A percentile compares a stretch with the other conserved stretches of the same genome.
These are phyloP conservation scores for Cyclostephanos invisitatus DNA, from an alignment of 108 stramenopile genomes.

Conservation along the genomic window DNA sequence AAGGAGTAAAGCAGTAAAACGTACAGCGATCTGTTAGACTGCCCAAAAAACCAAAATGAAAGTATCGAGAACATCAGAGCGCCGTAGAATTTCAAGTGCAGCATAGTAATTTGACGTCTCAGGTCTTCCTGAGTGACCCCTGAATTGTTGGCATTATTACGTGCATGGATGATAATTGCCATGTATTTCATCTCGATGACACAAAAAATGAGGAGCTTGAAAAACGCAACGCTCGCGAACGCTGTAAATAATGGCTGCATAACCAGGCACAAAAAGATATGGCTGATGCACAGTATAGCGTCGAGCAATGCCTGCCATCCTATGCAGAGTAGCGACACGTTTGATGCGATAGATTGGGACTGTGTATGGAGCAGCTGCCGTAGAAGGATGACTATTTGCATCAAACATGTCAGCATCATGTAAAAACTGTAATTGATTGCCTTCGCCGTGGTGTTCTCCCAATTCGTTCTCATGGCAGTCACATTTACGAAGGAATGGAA, in stretches of 20 bases:
- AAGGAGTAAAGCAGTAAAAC: slow-evolving; percentile 87
- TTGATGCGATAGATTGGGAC: slow-evolving; percentile 73
- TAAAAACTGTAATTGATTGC: slow-evolving; percentile 91
- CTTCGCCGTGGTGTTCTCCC: slow-evolving; percentile 80
- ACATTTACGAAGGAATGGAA: slow-evolving; percentile 72
- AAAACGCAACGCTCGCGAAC: slow-evolving; percentile 91
- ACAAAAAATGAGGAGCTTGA: slow-evolving; percentile 93
- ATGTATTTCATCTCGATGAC: slow-evolving; percentile 97
- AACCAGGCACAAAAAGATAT: slow-evolving; percentile 85
- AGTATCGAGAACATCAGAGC: slow-evolving; percentile 76
- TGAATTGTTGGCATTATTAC: slow-evolving; percentile 65
- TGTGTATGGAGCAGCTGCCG: slow-evolving; percentile 87
- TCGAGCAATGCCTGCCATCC: slow-evolving; percentile 94
- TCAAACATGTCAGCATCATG: slow-evolving; percentile 89
- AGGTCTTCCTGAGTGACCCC: slow-evolving; percentile 65
- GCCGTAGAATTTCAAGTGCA: slow-evolving; percentile 91
- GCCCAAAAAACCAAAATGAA: slow-evolving; percentile 66
- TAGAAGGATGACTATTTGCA: slow-evolving; percentile 87
- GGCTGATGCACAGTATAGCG: slow-evolving; percentile 84
- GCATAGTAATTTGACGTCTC: slow-evolving; percentile 72
- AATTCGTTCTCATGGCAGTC: slow-evolving; percentile 86
- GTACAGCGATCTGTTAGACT: slow-evolving; percentile 57
- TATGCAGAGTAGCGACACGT: slow-evolving; percentile 83
- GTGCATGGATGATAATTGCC: slow-evolving; percentile 85
- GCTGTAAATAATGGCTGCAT: slow-evolving; percentile 88